Base-by-base conservation (phyloP, 495 filamentous ascomycete genomes). In the Coniosporium apollinis region DNA sequence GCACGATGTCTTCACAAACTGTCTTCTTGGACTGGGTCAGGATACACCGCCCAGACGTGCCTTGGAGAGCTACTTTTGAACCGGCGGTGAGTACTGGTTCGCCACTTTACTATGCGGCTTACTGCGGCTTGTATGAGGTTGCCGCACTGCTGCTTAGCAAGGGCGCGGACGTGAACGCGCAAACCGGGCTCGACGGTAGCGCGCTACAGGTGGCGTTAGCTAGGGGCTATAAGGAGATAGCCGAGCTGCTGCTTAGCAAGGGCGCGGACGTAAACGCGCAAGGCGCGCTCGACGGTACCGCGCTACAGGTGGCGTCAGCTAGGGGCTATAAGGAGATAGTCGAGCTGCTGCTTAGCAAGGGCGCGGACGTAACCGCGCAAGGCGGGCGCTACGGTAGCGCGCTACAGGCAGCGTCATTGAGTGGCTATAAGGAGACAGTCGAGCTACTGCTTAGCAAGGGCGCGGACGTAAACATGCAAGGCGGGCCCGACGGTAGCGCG, bases 161-260 rank as follows among this genome's bases (percentile, higher is more conserved):
- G 2, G 35, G 30, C 3, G 24, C 40, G 30, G 33, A 43, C 11
- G 30, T 48, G 24, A 40, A 47, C 25, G 42, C 39, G 4, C 22
- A 47, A 28, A 46, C 32, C 10, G 45, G 43, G 6, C 0, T 33
- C 2, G 39, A 44, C 26, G 50, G 50, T 35, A 52, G 33, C 31
- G 49, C 50, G 9, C 46, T 54, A 0, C 42, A 46, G 37, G 46
- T 37, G 9, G 47, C 44, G 4, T 44, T 37, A 28, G 3, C 3
- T 10, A 10, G 14, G 31, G 47, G 45, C 17, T 29, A 47, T 34
- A 17, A 21, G 22, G 30, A 35, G 11, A 22, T 47, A 7, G 33
- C 47, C 18, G 22, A 39, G 24, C 22, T 47, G 32, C 41, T 50
- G 15, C 28, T 49, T n/a, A 34, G 33, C 7, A 33, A 37, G 3